Percentiles rank a stretch among this genome's conserved stretches.
These are phyloP conservation scores for Fusarium sp. DNA, from an alignment of 2,329 filamentous ascomycete species.

Conservation along the genomic window DNA sequence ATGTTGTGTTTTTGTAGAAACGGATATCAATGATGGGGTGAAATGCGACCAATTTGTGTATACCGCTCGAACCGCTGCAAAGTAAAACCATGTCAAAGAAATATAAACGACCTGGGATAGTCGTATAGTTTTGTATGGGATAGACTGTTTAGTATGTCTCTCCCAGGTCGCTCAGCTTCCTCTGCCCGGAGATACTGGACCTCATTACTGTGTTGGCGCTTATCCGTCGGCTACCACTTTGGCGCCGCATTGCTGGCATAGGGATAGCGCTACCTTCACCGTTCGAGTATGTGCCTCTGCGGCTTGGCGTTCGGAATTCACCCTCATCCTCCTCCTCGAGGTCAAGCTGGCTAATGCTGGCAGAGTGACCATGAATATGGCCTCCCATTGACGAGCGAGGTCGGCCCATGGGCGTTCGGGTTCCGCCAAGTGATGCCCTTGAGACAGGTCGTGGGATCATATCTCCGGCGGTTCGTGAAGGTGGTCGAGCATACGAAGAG, in stretches of 20 bases:
- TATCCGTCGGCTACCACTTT: constrained; percentile 57
- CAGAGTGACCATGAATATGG: constrained; percentile 67
- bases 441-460: constrained; percentile 72
- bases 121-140: constrained; percentile 7
- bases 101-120: constrained; percentile 26
- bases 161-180: constrained; percentile 61
- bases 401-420: constrained; percentile 74
- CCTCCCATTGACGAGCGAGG: constrained; percentile 78
- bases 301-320: constrained; percentile 63
- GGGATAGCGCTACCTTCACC: constrained; percentile 61
- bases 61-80: constrained; percentile 38
- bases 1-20: constrained; percentile 30
- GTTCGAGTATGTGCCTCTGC: constrained; percentile 64
- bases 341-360: constrained; percentile 67
- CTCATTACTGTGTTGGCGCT: constrained; percentile 51
- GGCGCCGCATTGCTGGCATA: constrained; percentile 56
- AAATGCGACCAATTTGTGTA: constrained; percentile 37
- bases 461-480: constrained; percentile 60
- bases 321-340: constrained; percentile 56
- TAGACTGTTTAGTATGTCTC: constrained; percentile 61
- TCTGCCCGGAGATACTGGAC: constrained; percentile 49
- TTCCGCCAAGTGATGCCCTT: constrained; percentile 68
- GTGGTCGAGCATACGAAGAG: constrained; percentile 64
- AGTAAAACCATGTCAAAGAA: constrained; percentile 37
- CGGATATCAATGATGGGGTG: constrained; percentile 36